Evolutionary conservation across 2,329 filamentous ascomycete genomes (phyloP).

Genomic region (Colletotrichum coccodes): DNA sequence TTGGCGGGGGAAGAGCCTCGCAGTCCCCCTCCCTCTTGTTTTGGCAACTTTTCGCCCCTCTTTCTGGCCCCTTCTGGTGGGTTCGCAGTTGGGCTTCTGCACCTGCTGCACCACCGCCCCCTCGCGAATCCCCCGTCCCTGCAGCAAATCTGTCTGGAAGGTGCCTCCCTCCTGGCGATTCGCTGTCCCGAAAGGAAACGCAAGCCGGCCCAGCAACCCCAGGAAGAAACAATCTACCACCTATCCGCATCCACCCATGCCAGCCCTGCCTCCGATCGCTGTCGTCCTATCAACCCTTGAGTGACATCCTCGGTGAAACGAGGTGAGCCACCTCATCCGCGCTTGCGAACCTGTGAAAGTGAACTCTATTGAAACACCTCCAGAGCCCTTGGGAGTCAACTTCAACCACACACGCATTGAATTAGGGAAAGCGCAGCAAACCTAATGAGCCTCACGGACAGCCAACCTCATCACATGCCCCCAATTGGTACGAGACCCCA

Average conservation of each 20-base stretch:
- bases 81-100: neutral
- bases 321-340: conserved; percentile 10
- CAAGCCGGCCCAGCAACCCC: conserved; percentile 24
- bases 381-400: neutral
- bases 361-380: neutral
- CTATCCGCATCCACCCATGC: conserved; percentile 5
- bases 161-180: conserved; percentile 5
- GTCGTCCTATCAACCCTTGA: conserved; percentile 26
- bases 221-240: neutral
- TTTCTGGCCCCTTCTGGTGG: neutral
- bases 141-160: conserved; percentile 10
- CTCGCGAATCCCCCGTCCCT: conserved; percentile 6
- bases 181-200: conserved; percentile 12
- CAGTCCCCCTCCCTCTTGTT: conserved; percentile 14
- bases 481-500: too few species aligned
- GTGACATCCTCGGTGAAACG: conserved; percentile 19
- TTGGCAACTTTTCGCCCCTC: conserved; percentile 6
- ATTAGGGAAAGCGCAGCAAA: neutral
- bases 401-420: neutral
- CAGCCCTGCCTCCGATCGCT: conserved; percentile 16
- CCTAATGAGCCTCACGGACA: neutral
- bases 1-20: conserved; percentile 25
- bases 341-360: neutral
- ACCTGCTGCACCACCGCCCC: neutral
- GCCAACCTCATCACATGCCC: neutral